These are phyloP conservation scores for Pulveroboletus frians DNA, from an alignment of 768 basidiomycete species.

Conservation along the genomic window DNA sequence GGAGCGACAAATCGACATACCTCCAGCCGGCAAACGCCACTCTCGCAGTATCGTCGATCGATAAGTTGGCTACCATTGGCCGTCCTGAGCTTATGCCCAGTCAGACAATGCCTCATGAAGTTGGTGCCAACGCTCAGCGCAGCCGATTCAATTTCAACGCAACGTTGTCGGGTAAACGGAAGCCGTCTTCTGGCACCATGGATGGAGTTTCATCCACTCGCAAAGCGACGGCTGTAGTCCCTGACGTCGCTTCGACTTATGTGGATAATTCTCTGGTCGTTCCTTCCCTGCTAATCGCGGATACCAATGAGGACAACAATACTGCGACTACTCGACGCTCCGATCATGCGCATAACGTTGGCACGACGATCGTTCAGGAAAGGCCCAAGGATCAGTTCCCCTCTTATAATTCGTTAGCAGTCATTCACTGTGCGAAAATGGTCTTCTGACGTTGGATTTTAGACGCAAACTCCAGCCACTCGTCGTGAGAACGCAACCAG, in stretches of 20 bases:
- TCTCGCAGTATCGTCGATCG: background rate
- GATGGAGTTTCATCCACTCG: background rate
- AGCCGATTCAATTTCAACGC: background rate
- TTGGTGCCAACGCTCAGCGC: background rate
- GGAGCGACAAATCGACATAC: background rate
- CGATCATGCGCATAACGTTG: background rate
- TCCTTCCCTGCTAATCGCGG: background rate
- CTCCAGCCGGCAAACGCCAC: background rate
- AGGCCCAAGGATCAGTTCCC: background rate
- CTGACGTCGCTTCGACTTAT: too few species aligned
- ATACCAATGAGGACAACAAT: background rate
- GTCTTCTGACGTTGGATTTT: background rate
- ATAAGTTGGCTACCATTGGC: background rate
- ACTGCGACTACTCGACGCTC: background rate
- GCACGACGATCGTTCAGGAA: background rate
- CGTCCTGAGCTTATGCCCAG: background rate
- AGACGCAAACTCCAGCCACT: conserved; percentile 1
- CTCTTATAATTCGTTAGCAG: conserved; percentile 5
- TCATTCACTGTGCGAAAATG: background rate
- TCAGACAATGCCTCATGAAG: background rate
- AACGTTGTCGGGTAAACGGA: background rate
- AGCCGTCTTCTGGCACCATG: background rate
- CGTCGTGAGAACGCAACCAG: background rate
- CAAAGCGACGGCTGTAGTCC: too few species aligned
- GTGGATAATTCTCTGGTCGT: background rate